phyloP scores from a whole-genome alignment of 768 basidiomycete genomes.

The Leccinum disarticulatum region DNA sequence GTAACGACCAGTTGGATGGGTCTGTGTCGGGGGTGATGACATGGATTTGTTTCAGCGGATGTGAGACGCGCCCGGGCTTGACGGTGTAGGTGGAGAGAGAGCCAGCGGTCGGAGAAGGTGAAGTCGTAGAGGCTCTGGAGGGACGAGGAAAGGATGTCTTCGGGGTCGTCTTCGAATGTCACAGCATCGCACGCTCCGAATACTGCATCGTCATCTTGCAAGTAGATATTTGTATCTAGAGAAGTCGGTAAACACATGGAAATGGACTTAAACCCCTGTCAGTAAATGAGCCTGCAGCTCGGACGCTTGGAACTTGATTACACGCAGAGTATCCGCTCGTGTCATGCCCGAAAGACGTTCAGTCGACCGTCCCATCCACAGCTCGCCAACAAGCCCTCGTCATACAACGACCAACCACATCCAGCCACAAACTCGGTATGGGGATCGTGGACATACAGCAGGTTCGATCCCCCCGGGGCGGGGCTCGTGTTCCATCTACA shows the following conservation, averaged over 20 bases:
- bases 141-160: constrained; percentile 69
- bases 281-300: not conserved
- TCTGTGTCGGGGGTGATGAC: too few species aligned
- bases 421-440: constrained; percentile 97
- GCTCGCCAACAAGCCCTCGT: constrained; percentile 82
- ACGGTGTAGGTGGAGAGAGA: constrained; percentile 48
- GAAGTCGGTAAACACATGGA: not conserved
- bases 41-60: constrained; percentile 33
- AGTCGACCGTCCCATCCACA: constrained; percentile 92
- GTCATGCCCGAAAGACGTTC: constrained; percentile 65
- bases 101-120: constrained; percentile 52
- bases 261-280: not conserved
- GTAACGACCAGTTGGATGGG: constrained; percentile 71
- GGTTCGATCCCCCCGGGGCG: constrained; percentile 43
- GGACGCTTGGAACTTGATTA: not conserved
- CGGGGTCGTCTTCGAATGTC: constrained; percentile 39
- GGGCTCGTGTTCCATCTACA: constrained; percentile 75
- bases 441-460: constrained; percentile 73
- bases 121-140: constrained; percentile 62
- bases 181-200: not conserved
- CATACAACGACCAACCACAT: constrained; percentile 88
- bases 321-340: not conserved
- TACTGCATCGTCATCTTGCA: not conserved
- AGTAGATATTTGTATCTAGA: not conserved
- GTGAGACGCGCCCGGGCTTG: constrained; percentile 17